Percentiles rank a stretch among this genome's conserved stretches.
Conservation (phyloP, 371 early-diverging fungal species). For the Basidiobolus meristosporus region DNA sequence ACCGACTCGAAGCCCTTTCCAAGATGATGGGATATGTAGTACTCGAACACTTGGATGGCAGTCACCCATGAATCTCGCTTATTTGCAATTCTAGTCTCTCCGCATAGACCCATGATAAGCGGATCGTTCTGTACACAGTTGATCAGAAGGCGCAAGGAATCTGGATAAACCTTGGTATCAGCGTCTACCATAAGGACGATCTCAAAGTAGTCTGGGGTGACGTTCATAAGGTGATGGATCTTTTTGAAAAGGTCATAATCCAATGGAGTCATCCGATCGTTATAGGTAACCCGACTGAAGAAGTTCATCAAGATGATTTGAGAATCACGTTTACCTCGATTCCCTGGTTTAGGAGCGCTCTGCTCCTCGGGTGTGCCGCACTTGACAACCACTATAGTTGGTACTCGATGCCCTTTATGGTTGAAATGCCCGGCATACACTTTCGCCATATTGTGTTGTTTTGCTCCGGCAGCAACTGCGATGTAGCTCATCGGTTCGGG, state of each 20-base stretch:
- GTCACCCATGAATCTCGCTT: slow-evolving; percentile 73
- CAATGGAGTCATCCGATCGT: slow-evolving; percentile 64
- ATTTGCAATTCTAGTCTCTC: slow-evolving; percentile 77
- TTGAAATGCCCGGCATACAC: slow-evolving; percentile 77
- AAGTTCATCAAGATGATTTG: slow-evolving; percentile 89
- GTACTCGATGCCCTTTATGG: slow-evolving; percentile 31
- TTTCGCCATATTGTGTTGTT: slow-evolving; percentile 71
- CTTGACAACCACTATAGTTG: slow-evolving; percentile 68
- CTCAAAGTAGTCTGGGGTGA: slow-evolving; percentile 65
- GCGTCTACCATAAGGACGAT: slow-evolving; percentile 84
- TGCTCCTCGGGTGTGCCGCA: slow-evolving; percentile 50
- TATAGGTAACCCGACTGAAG: slow-evolving; percentile 58
- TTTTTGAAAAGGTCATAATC: slow-evolving; percentile 76
- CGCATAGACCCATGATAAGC: slow-evolving; percentile 67
- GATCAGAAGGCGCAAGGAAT: slow-evolving; percentile 51
- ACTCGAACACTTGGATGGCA: slow-evolving; percentile 90
- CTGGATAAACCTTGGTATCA: slow-evolving; percentile 62
- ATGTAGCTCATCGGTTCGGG: slow-evolving; percentile 56
- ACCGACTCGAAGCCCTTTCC: slow-evolving; percentile 85
- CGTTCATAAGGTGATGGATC: slow-evolving; percentile 49
- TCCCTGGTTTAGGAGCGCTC: slow-evolving; percentile 60
- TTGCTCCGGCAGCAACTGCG: slow-evolving; percentile 67
- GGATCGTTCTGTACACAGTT: slow-evolving; percentile 61
- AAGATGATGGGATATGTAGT: slow-evolving; percentile 87
- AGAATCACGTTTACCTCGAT: slow-evolving; percentile 89